Conservation (phyloP, 495 filamentous ascomycete genomes). For the Penicillium ochrochloron region DNA sequence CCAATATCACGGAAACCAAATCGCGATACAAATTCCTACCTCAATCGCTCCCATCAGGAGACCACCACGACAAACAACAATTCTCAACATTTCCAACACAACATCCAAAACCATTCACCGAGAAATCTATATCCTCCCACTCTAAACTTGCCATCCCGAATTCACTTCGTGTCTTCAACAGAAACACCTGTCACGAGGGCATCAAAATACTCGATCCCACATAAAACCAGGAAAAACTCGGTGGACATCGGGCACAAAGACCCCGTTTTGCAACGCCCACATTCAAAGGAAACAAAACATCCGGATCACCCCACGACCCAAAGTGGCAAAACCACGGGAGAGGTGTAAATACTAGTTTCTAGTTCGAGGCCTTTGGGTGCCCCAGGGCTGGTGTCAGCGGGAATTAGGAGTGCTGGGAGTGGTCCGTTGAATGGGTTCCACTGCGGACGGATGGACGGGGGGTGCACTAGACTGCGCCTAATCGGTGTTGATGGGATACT, state of each 20-base stretch:
- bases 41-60: constrained; percentile 12
- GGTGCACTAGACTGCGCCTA: constrained; percentile 14
- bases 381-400: constrained; percentile 11
- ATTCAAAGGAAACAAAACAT: constrained; percentile 20
- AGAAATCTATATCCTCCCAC: not conserved
- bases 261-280: not conserved
- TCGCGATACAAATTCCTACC: not conserved
- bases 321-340: constrained; percentile 12
- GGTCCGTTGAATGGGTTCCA: constrained; percentile 10
- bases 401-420: constrained; percentile 16
- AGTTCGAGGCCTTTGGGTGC: not conserved
- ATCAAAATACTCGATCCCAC: not conserved
- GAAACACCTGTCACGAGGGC: not conserved
- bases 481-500: not conserved
- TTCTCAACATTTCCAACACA: not conserved
- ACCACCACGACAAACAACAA: not conserved
- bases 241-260: constrained; percentile 15
- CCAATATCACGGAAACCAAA: constrained; percentile 4
- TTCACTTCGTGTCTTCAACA: constrained; percentile 17
- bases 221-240: constrained; percentile 3
- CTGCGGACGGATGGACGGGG: not conserved
- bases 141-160: constrained; percentile 6
- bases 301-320: constrained; percentile 34
- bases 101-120: constrained; percentile 17
- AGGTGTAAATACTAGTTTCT: no score